phyloP scores from a whole-genome alignment of 345 rosid species.

The Brassica juncea region DNA sequence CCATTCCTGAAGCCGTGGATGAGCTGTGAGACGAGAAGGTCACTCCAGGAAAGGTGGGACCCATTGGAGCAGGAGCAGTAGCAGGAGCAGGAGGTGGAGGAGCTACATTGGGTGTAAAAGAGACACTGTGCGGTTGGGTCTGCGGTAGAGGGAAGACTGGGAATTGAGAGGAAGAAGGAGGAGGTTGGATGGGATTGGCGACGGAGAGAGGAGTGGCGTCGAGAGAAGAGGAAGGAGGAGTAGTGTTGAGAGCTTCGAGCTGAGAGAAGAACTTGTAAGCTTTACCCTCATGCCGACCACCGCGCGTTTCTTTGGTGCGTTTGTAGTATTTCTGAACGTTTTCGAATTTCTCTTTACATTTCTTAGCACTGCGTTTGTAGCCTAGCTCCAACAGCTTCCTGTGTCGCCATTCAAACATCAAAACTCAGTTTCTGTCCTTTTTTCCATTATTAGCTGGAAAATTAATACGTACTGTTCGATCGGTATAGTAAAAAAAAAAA shows the following conservation, averaged over 20 bases:
- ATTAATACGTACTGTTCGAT: constrained; percentile 24
- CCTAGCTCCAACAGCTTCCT: constrained; percentile 86
- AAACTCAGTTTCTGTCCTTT: constrained; percentile 12
- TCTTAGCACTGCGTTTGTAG: constrained; percentile 76
- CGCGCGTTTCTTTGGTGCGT: constrained; percentile 83
- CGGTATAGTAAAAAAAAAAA: constrained; percentile 30
- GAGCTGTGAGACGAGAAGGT: constrained; percentile 68
- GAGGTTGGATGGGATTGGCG: constrained; percentile 45
- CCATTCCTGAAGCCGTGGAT: constrained; percentile 58
- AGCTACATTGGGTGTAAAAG: constrained; percentile 21
- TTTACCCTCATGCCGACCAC: constrained; percentile 85
- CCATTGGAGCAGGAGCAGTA: constrained; percentile 21
- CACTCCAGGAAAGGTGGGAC: constrained; percentile 35
- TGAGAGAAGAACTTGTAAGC: constrained; percentile 76
- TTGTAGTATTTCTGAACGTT: constrained; percentile 94
- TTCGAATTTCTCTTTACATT: constrained; percentile 93
- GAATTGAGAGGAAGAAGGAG: constrained; percentile 36
- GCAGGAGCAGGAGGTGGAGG: constrained; percentile 12
- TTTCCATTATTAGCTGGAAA: neutral
- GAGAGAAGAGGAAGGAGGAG: constrained; percentile 37
- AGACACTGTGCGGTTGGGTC: constrained; percentile 16
- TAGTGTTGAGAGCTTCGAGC: constrained; percentile 69
- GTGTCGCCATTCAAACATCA: constrained; percentile 21
- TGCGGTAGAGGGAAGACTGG: constrained; percentile 35
- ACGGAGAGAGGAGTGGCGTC: constrained; percentile 67